Evolutionary conservation across 2,329 filamentous ascomycete species (phyloP), one percentile per base, ranked within the genome.

Genomic region (Colletotrichum kahawae): DNA sequence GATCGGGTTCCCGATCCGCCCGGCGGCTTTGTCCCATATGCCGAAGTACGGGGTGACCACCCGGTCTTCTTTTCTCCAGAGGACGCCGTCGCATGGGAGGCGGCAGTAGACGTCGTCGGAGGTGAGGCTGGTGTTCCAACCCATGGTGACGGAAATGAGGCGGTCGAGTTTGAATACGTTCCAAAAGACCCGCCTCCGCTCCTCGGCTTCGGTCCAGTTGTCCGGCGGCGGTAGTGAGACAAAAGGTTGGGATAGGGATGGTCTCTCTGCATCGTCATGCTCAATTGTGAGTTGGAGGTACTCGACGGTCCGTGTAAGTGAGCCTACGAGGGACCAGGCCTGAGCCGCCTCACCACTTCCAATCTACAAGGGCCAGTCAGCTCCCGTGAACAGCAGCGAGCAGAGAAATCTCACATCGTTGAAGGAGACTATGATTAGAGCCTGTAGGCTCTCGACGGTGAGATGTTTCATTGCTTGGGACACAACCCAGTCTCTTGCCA

Each of bases 11-110:
- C 82, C 83, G 7, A 84, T 82, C 3, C 79, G 79, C 0, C 78
- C 82, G 0, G 80, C 79, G 1, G 82, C 81, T 38, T 81, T 81
- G 66, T 87, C 84, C 81, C 83, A 85, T 34, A 87, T 86, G 16
- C 84, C 83, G 21, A 86, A 85, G 67, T 82, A 87, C 0, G 85
- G 84, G 0, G 85, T 85, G 4, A 74, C 77, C 0, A 85, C 83
- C 2, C 81, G 76, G 43, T 84, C 79, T 43, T 83, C 81, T 18
- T 82, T 83, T 16, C 80, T 78, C 85, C 85, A 87, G 24, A 82
- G 77, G 5, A 79, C 80, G 1, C 85, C 84, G 63, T 87, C 85
- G 60, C 81, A 82, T 10, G 82, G 82, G 1, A 83, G 70, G 4
- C 82, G 75, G 31, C 80, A 76, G 0, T 77, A 78, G 16, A 83